phyloP scores from a whole-genome alignment of 2,329 filamentous ascomycete species.

The Nakataea oryzae region DNA sequence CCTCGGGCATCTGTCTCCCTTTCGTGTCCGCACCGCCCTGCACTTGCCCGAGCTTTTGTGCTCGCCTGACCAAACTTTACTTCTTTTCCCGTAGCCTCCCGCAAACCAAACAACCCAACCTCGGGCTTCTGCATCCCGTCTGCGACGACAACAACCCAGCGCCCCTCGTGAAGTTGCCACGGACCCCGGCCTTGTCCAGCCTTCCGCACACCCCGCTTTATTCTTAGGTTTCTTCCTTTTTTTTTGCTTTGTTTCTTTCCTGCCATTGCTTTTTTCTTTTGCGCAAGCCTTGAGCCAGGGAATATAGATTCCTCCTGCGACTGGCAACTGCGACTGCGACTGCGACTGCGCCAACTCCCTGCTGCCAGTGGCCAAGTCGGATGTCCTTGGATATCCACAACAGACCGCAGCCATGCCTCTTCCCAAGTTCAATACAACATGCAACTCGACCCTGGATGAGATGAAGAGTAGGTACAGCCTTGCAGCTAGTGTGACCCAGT shows the following conservation, averaged over 20 bases:
- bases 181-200: too few species aligned
- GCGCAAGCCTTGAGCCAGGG: neutral
- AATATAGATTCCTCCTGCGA: neutral
- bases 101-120: neutral
- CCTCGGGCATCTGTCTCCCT: too few species aligned
- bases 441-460: constrained; percentile 32
- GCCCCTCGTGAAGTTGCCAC: neutral
- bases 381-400: neutral
- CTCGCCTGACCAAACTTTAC: neutral
- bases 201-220: too few species aligned
- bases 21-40: neutral
- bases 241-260: neutral
- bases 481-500: neutral
- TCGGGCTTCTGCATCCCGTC: neutral
- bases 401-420: neutral
- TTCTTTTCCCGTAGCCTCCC: neutral
- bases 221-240: neutral
- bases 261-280: neutral
- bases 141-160: neutral
- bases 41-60: neutral
- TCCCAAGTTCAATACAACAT: constrained; percentile 24
- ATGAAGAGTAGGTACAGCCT: constrained; percentile 24
- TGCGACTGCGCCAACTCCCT: too few species aligned
- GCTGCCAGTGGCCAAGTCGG: neutral
- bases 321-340: neutral